A percentile compares a stretch with the other conserved stretches of the same genome.
Evolutionary conservation across 257 asterid genomes (phyloP).

Genomic region (Solanum infundibuliforme): DNA sequence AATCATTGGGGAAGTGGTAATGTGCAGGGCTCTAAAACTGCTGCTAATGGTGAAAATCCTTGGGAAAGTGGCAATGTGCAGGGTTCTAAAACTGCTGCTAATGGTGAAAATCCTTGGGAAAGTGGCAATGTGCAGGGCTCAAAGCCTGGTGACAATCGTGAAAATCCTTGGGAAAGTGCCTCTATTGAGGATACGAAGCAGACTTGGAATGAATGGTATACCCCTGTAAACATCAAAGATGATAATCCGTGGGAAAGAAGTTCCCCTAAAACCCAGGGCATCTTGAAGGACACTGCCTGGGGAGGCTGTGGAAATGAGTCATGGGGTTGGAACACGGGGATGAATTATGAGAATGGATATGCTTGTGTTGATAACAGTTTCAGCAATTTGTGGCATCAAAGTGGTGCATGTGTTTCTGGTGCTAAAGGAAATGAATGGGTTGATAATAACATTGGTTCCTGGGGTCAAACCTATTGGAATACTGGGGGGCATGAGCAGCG

Average conservation of each 20-base stretch:
- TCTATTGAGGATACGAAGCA: conserved; percentile 5
- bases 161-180: conserved; percentile 54
- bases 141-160: neutral
- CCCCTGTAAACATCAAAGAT: conserved; percentile 15
- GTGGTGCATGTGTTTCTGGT: conserved; percentile 4
- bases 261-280: conserved; percentile 14
- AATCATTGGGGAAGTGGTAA: conserved; percentile 55
- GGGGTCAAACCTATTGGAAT: conserved; percentile 22
- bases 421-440: conserved; percentile 34
- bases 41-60: conserved; percentile 19
- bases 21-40: conserved; percentile 6
- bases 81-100: conserved; percentile 11
- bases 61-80: conserved; percentile 40
- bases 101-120: conserved; percentile 53
- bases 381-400: conserved; percentile 17
- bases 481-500: conserved; percentile 11
- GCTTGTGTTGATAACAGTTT: conserved; percentile 1
- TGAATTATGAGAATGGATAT: conserved; percentile 1
- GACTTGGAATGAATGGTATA: conserved; percentile 41
- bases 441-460: conserved; percentile 10
- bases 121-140: conserved; percentile 11
- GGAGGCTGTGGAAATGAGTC: conserved; percentile 29
- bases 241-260: conserved; percentile 57
- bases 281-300: conserved; percentile 38
- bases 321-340: conserved; percentile 26